phyloP scores from a whole-genome alignment of 1,284 basidiomycete species.

The Boletellus sp. region DNA sequence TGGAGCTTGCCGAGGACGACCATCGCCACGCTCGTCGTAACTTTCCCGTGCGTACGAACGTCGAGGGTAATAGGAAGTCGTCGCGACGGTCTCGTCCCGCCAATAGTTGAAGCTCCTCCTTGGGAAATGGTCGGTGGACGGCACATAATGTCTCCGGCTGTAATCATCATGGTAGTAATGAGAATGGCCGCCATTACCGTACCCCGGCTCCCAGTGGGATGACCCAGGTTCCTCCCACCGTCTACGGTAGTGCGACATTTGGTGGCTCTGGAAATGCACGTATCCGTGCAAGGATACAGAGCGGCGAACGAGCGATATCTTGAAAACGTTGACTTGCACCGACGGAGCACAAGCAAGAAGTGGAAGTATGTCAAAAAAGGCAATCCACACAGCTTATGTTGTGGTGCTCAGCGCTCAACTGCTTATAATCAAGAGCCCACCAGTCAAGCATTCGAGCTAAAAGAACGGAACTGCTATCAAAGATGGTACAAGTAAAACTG shows the following conservation, averaged over 20 bases:
- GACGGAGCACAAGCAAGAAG: too few relatives aligned
- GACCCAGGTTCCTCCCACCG: constrained; percentile 13
- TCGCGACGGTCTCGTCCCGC: constrained; percentile 14
- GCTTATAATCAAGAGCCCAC: too few relatives aligned
- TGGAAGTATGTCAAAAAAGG: not conserved
- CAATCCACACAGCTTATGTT: not conserved
- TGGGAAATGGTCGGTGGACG: not conserved
- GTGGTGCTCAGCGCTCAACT: too few relatives aligned
- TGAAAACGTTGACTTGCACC: constrained; percentile 2
- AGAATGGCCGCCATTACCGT: not conserved
- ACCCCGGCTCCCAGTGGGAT: constrained; percentile 6
- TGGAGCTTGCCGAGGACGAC: constrained; percentile 12
- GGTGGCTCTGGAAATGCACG: constrained; percentile 4
- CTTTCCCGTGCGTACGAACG: constrained; percentile 7
- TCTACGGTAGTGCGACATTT: constrained; percentile 17
- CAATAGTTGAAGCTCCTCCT: constrained; percentile 23
- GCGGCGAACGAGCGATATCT: constrained; percentile 17
- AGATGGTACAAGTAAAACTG: too few relatives aligned
- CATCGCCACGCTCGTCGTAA: constrained; percentile 6
- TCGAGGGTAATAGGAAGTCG: constrained; percentile 5
- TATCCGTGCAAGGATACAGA: not conserved
- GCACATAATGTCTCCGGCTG: constrained; percentile 7
- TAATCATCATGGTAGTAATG: constrained; percentile 5
- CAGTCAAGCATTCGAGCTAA: too few relatives aligned
- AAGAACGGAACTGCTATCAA: too few relatives aligned